Base-by-base conservation (phyloP, 306 rosid genomes). In the Castanea mollissima region DNA sequence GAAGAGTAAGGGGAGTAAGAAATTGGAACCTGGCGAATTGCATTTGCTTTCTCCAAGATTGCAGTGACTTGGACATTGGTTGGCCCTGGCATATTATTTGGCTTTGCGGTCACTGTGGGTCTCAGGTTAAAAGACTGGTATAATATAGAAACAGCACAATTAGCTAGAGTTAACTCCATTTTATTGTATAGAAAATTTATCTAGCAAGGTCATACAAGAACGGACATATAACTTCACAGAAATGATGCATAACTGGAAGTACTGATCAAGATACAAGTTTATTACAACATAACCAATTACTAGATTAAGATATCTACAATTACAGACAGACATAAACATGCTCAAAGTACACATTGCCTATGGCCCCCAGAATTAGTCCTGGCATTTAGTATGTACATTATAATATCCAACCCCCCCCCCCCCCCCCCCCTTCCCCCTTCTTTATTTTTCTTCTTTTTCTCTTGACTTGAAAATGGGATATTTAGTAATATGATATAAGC, bases 31-130 rank as follows among this genome's bases (percentile, higher is more conserved):
- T 90, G 99, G 81, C 98, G 97, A 70, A 95, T 95, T 62, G 99
- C 97, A 49, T 83, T 91, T 78, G 99, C 99, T 88, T 93, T 95
- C 94, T 93, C 93, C 88, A 95, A 80, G 80, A 95, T 95, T 83
- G 98, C 99, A 2, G 94, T 91, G 84, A 95, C 97, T 76, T 93
- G 83, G 81, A 86, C 83, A 13, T 85, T 92, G 25, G 97, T 78
- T 16, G 92, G 86, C 79, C 78, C 88, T 2, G 84, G 70, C 34
- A 85, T 29, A 68, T 74, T 79, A 12, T 77, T 86, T 20, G 94
- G 63, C 82, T 91, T 95, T 54, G 83, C 85, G n/a, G 88, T 46
- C 69, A 80, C 74, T n/a, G 94, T 91, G 29, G 84, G 97, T 85
- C 97, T 83, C 70, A 95, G 91, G 88, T 87, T 95, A 89, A 95